Conservation (phyloP, 768 basidiomycete genomes). For the Leccinum subgranulosum region DNA sequence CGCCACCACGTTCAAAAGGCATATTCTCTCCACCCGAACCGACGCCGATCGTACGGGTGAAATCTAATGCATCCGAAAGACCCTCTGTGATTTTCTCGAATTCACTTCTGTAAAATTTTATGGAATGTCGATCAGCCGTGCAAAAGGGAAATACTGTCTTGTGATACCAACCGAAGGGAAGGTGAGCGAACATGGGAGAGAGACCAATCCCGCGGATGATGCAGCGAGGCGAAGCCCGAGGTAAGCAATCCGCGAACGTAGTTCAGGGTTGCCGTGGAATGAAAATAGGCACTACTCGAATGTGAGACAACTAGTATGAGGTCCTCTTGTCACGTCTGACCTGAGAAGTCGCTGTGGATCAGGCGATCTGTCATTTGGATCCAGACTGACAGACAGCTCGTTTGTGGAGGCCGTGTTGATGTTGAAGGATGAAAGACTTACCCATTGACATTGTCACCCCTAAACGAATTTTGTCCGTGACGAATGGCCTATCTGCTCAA, state of each 20-base stretch:
- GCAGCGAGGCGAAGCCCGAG: conserved; percentile 91
- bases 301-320: conserved; percentile 5
- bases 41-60: conserved; percentile 84
- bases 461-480: conserved; percentile 27
- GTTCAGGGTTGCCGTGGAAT: conserved; percentile 92
- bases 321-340: conserved; percentile 29
- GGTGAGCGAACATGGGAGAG: conserved; percentile 87
- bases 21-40: conserved; percentile 44
- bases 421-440: conserved; percentile 29
- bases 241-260: conserved; percentile 84
- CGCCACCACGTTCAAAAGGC: conserved; percentile 70
- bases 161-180: conserved; percentile 54
- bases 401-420: not conserved
- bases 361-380: conserved; percentile 76
- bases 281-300: conserved; percentile 80
- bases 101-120: conserved; percentile 49
- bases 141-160: not conserved
- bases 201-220: conserved; percentile 90
- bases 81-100: conserved; percentile 84
- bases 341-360: conserved; percentile 87
- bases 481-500: not conserved
- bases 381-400: conserved; percentile 37
- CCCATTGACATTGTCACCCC: conserved; percentile 98
- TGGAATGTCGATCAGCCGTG: conserved; percentile 11
- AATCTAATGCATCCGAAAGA: conserved; percentile 89